Base-by-base conservation (phyloP, 306 rosid genomes). In the Prunus fruticosa region DNA sequence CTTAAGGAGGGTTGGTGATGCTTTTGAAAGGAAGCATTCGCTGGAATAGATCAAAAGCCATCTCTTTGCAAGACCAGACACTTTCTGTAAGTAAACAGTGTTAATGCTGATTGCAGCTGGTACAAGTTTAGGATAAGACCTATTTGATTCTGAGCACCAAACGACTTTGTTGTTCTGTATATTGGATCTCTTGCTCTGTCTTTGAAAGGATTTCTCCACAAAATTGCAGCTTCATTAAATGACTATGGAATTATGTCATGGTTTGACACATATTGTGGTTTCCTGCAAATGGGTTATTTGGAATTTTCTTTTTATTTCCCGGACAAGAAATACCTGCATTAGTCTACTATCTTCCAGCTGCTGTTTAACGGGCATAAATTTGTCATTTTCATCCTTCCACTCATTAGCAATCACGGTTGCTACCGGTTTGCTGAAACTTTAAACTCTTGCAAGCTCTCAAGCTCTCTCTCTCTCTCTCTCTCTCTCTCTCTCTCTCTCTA, bases 321-420 rank as follows among this genome's bases (percentile, higher is more conserved):
- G 30, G 38, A 69, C 52, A 77, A 27, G 41, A 60, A 76, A 72
- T 82, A 93, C 98, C 91, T 89, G 98, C 89, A 90, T 64, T 2
- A 94, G 79, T 76, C 92, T 89, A 83, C 98, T 88, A 78, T 95
- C 97, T 79, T 89, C 98, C 14, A 95, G 78, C 98, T 96, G 92
- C 74, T 95, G 97, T 78, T 80, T 92, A 68, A 95, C 91, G 11
- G 99, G 97, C 99, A 95, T 92, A 78, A 95, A 97, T 78, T 81
- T 89, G 77, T 90, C 93, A 74, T 81, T 89, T 80, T 90, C 99
- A 57, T 92, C 96, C 83, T 90, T 95, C 99, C 99, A 95, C 88
- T 90, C 99, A 80, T 90, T 95, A 25, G 97, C 96, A 80, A 83
- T 87, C 78, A 79, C 90, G 22, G 90, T 87, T n/a, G 97, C 98